phyloP scores from a whole-genome alignment of 2,329 filamentous ascomycete genomes.

The Phyllosticta citribraziliensis region DNA sequence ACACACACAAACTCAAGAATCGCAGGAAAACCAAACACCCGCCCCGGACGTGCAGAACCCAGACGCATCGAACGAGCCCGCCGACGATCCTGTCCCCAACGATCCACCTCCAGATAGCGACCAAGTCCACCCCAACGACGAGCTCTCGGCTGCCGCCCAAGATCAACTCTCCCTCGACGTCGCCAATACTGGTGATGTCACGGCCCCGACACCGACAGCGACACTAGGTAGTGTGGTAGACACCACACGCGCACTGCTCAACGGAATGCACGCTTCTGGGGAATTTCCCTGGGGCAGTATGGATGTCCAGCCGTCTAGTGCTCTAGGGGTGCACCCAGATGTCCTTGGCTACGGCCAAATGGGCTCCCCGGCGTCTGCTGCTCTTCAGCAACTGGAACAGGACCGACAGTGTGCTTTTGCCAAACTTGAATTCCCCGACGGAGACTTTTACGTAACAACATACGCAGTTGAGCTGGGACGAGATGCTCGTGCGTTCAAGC shows the following conservation, averaged over 20 bases:
- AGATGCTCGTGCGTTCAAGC: conserved; percentile 50
- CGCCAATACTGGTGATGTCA: not conserved
- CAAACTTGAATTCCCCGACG: conserved; percentile 63
- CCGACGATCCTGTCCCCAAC: not conserved
- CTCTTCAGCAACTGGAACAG: conserved; percentile 2
- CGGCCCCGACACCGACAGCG: not conserved
- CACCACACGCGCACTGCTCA: not conserved
- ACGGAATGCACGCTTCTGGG: not conserved
- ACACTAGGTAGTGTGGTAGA: not conserved
- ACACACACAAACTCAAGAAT: conserved; percentile 4
- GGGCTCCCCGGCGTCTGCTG: not conserved
- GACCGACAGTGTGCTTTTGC: conserved; percentile 43
- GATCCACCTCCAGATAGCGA: not conserved
- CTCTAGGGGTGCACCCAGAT: conserved; percentile 5
- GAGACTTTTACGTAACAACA: conserved; percentile 70
- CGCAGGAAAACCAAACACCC: conserved; percentile 4
- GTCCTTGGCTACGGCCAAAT: conserved; percentile 1
- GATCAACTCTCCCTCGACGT: not conserved
- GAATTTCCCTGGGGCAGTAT: conserved; percentile 1
- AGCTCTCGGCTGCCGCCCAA: not conserved
- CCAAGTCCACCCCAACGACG: not conserved
- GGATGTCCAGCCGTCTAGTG: conserved; percentile 6
- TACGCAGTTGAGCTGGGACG: conserved; percentile 63
- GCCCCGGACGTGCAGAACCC: not conserved
- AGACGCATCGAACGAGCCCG: not conserved